Percentiles rank a stretch among this genome's conserved stretches.
phyloP scores from a whole-genome alignment of 106 monocot species.

The Allium sativum region DNA sequence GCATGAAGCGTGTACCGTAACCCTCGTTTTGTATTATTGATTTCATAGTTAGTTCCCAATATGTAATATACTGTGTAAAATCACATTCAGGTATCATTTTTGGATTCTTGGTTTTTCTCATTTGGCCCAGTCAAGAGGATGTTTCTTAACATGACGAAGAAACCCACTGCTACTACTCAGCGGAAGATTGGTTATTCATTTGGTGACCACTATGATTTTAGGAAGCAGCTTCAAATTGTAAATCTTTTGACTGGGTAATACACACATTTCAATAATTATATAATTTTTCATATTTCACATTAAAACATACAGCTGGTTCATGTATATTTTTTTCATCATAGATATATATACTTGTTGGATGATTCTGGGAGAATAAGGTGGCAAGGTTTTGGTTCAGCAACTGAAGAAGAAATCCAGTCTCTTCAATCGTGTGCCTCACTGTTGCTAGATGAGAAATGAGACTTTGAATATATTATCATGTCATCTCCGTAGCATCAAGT shows the following conservation, averaged over 20 bases:
- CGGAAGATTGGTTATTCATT: constrained; percentile 65
- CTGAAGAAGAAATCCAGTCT: constrained; percentile 58
- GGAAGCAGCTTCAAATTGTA: constrained; percentile 73
- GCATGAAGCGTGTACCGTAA: too few species aligned
- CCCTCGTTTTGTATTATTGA: too few species aligned
- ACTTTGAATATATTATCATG: not conserved
- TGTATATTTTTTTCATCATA: constrained; percentile 16
- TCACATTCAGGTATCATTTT: constrained; percentile 56
- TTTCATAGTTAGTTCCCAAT: too few species aligned
- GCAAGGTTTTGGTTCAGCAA: constrained; percentile 90
- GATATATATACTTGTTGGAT: constrained; percentile 86
- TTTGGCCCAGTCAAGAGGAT: constrained; percentile 35
- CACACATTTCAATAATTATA: not conserved
- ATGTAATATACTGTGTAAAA: too few species aligned
- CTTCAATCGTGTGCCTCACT: constrained; percentile 56
- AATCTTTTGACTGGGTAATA: constrained; percentile 90
- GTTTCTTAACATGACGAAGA: constrained; percentile 67
- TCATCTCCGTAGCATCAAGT: constrained; percentile 4
- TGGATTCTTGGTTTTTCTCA: constrained; percentile 84
- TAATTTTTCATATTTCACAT: not conserved
- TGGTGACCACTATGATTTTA: constrained; percentile 86
- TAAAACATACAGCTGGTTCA: not conserved
- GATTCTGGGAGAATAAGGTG: constrained; percentile 73
- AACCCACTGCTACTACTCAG: constrained; percentile 33
- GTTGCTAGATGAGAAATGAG: constrained; percentile 53